Evolutionary conservation across 208 protist genomes (phyloP).

Genomic region (Trypanosoma brucei): DNA sequence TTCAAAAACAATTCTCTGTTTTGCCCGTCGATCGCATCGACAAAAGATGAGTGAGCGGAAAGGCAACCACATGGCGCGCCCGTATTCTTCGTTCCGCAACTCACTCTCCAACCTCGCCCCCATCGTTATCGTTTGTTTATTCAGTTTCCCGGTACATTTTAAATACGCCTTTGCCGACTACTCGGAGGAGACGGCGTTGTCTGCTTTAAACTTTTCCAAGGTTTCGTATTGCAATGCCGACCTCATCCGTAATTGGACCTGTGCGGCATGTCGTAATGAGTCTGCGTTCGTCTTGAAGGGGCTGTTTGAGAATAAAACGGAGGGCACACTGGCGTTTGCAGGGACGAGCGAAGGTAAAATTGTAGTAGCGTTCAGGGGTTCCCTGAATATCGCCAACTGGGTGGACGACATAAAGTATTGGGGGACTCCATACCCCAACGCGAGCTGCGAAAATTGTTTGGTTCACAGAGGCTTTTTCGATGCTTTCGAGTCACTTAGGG

Average conservation of each 20-base stretch:
- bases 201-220: constrained; percentile 44
- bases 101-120: background rate
- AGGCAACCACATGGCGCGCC: too few species aligned
- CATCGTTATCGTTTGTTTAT: background rate
- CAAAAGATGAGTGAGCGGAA: too few species aligned
- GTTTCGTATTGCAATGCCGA: constrained; percentile 39
- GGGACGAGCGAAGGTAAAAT: constrained; percentile 28
- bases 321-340: constrained; percentile 30
- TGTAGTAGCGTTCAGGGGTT: constrained; percentile 60
- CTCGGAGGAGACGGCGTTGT: constrained; percentile 9
- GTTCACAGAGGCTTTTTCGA: constrained; percentile 62
- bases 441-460: constrained; percentile 21
- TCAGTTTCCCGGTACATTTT: constrained; percentile 2
- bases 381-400: constrained; percentile 59
- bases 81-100: too few species aligned
- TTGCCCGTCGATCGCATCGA: too few species aligned
- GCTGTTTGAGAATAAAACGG: constrained; percentile 33
- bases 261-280: constrained; percentile 19
- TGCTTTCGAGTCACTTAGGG: constrained; percentile 34
- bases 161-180: constrained; percentile 5
- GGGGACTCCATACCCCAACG: constrained; percentile 30
- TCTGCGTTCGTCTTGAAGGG: constrained; percentile 26
- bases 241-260: constrained; percentile 30
- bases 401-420: constrained; percentile 48
- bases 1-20: too few species aligned